Evolutionary conservation across 2,329 filamentous ascomycete species (phyloP), one percentile per base, ranked within the genome.

Genomic region (Endocalyx cinctus): DNA sequence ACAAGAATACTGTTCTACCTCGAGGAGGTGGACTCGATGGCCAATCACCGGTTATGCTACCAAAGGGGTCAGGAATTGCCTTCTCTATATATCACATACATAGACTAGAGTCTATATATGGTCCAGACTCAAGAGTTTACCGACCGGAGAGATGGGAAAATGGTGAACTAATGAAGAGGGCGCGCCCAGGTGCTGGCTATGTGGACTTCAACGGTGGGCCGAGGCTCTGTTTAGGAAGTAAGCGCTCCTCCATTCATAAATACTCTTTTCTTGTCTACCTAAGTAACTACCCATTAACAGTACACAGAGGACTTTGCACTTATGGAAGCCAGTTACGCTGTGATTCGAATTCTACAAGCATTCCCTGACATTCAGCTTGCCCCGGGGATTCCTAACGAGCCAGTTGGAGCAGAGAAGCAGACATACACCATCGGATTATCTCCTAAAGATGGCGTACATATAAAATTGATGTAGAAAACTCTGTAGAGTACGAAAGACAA

Each of bases 11-110:
- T 4, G 30, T 48, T 4, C 46, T 59, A 4, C 54, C 56, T 3
- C 33, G 35, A 3, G 54, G 56, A 20, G 56, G 56, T 13, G 54
- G 55, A 2, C 37, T 48, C 3, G 52, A 56, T 19, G 49, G 54
- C 22, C 30, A 33, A 10, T 43, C 39, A 4, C 54, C 56, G 6
- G 31, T 55, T 4, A 40, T 56, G 6, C 5, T 58, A 2, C 48
- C 37, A n/a, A 51, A 55, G 18, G 49, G 50, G 19, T 34, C 39
- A 5, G 40, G 41, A 7, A 33, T 57, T n/a, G 46, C 45, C 15
- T 56, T 43, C 26, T 45, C 47, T 2, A 27, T 42, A 10, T 54
- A 55, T 25, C 39, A 47, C n/a, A 33, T 52, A 33, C 51, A 45
- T 38, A 37, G 45, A 13, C 38, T 17, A 2, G 34, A 45, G 17